These are phyloP conservation scores for Colletotrichum caudatum DNA, from an alignment of 2,329 filamentous ascomycete genomes.

Conservation along the genomic window DNA sequence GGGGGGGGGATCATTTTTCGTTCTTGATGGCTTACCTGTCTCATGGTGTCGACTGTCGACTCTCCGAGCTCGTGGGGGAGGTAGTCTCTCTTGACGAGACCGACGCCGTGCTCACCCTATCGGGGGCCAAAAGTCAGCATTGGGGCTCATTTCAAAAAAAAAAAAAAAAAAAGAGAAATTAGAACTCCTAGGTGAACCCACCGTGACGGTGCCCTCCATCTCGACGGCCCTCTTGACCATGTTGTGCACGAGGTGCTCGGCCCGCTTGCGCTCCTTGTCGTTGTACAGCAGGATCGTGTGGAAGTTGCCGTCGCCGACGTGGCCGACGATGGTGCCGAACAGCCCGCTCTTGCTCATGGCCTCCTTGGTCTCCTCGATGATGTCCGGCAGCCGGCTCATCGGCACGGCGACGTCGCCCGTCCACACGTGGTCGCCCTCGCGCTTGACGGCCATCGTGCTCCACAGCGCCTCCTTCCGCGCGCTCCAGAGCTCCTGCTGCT, in stretches of 20 bases:
- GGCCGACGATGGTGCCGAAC: conserved; percentile 71
- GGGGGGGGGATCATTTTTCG: no score
- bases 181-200: conserved; percentile 47
- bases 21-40: conserved; percentile 67
- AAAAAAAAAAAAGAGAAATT: not conserved
- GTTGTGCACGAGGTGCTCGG: conserved; percentile 79
- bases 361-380: conserved; percentile 78
- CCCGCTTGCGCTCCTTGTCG: conserved; percentile 73
- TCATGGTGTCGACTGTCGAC: conserved; percentile 83
- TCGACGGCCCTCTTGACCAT: conserved; percentile 91
- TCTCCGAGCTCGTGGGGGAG: conserved; percentile 81
- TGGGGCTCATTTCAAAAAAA: not conserved
- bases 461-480: conserved; percentile 87
- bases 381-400: conserved; percentile 77
- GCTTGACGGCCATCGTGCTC: conserved; percentile 78
- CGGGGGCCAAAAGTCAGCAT: not conserved
- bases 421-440: conserved; percentile 79
- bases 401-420: conserved; percentile 90
- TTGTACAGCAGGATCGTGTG: conserved; percentile 74
- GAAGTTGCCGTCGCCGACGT: conserved; percentile 85
- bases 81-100: conserved; percentile 87
- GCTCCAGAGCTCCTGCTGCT: conserved; percentile 84
- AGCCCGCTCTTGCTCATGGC: conserved; percentile 58
- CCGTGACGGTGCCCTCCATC: conserved; percentile 85
- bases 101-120: conserved; percentile 84